Base-by-base conservation (phyloP, 2,329 filamentous ascomycete genomes). In the Myriosclerotinia scirpicola region DNA sequence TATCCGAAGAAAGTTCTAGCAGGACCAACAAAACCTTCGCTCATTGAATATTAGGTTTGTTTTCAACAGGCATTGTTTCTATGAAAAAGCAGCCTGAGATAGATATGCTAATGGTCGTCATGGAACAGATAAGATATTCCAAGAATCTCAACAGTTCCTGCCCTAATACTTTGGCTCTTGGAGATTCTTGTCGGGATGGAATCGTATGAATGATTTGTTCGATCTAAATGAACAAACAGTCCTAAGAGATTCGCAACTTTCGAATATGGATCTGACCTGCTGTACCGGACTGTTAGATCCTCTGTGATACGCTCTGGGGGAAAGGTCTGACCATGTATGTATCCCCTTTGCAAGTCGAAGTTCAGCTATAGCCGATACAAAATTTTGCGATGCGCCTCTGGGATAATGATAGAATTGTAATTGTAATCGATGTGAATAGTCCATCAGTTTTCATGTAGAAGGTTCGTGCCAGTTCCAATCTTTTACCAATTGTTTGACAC, bases 401-500 rank as follows among this genome's bases (percentile, higher is more conserved):
- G 20, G 8, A n/a, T 11, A 20, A 20, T 17, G 12, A 36, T 12
- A 48, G 40, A 60, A 17, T 60, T 12, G 9, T 2, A 17, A 12
- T 34, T 48, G 11, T 56, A 42, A 15, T 26, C 38, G 22, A 17
- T 12, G 20, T 56, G 14, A 42, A 42, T 17, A 5, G 34, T 22
- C 9, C n/a, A 12, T 26, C 12, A 9, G 11, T 1, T 26, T 20
- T 61, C 44, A 61, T 17, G n/a, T 60, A 7, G n/a, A 50, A 26
- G 5, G 8, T 61, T 69, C 61, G 44, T 67, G 70, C 73, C 74
- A 75, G 15, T 64, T 67, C 75, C 75, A 84, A 67, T 83, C 78
- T 69, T 80, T 78, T 36, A 81, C 68, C 69, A 88, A 75, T 69
- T 86, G 82, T 68, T 82, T 78, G 36, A 85, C 82, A 48, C 86